phyloP scores from a whole-genome alignment of 2,329 filamentous ascomycete species.

The Cercospora canescens region DNA sequence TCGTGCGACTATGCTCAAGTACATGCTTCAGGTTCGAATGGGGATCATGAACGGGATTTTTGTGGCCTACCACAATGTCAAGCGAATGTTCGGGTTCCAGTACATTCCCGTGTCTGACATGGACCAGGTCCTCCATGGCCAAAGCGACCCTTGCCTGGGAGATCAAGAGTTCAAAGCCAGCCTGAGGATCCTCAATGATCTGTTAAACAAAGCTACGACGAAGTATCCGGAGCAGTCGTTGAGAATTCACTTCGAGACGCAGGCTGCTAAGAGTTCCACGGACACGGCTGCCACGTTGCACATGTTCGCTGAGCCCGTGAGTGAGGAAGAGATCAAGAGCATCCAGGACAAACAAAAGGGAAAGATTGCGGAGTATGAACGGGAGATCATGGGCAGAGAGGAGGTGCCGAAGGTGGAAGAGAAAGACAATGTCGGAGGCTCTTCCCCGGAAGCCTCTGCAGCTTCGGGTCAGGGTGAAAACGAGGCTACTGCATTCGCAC shows the following conservation, averaged over 20 bases:
- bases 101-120: conserved; percentile 86
- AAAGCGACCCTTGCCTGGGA: conserved; percentile 65
- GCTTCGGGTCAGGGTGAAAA: background rate
- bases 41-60: conserved; percentile 99
- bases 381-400: conserved; percentile 37
- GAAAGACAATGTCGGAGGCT: background rate
- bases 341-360: conserved; percentile 71
- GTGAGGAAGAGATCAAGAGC: conserved; percentile 65
- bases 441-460: background rate
- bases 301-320: conserved; percentile 84
- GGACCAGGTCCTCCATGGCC: conserved; percentile 86
- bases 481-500: conserved; percentile 9
- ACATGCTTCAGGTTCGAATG: conserved; percentile 94
- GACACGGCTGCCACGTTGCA: conserved; percentile 66
- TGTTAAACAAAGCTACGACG: conserved; percentile 72
- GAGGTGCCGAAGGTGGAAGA: conserved; percentile 18
- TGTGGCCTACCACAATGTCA: conserved; percentile 91
- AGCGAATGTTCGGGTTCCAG: conserved; percentile 96
- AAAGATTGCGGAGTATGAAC: conserved; percentile 69
- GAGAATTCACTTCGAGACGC: conserved; percentile 48
- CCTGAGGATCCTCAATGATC: conserved; percentile 73
- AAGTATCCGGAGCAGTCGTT: conserved; percentile 66
- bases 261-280: conserved; percentile 37
- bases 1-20: conserved; percentile 89
- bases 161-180: conserved; percentile 85